Percentiles rank a stretch among this genome's conserved stretches.
Conservation (phyloP, 176 grass and related monocot genomes). For the Bolboschoenus planiculmis region DNA sequence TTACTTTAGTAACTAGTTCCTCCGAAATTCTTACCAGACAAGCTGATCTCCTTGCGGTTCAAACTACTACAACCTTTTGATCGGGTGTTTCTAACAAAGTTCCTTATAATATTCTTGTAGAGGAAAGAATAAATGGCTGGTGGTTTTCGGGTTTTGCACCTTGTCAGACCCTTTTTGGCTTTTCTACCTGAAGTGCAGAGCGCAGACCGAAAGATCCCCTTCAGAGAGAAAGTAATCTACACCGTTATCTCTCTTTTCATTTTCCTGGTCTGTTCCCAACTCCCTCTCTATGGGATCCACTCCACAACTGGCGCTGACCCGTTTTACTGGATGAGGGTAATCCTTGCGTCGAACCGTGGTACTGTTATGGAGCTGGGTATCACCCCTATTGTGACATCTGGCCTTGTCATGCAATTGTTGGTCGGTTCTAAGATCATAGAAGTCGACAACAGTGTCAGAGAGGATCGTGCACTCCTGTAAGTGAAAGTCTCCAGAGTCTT, state of each 20-base stretch:
- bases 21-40: background rate
- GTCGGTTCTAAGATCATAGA: conserved; percentile 47
- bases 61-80: too few species aligned
- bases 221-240: conserved; percentile 43
- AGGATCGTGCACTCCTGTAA: conserved; percentile 41
- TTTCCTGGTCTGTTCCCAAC: conserved; percentile 38
- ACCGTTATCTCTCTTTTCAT: conserved; percentile 47
- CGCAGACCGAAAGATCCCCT: conserved; percentile 37
- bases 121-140: conserved; percentile 18
- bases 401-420: conserved; percentile 44
- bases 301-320: conserved; percentile 38
- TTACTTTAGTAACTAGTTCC: background rate
- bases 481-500: background rate
- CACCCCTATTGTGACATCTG: conserved; percentile 49
- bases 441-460: conserved; percentile 36
- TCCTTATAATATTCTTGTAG: background rate
- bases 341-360: conserved; percentile 48
- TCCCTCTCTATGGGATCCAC: conserved; percentile 43
- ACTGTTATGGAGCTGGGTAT: conserved; percentile 55
- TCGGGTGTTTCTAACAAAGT: background rate
- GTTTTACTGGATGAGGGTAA: conserved; percentile 46
- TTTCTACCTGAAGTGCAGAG: conserved; percentile 41
- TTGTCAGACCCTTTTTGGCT: conserved; percentile 38
- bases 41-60: too few species aligned
- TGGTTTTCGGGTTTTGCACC: conserved; percentile 40